Conservation (phyloP, 2,329 filamentous ascomycete genomes). For the Fusarium vanettenii region DNA sequence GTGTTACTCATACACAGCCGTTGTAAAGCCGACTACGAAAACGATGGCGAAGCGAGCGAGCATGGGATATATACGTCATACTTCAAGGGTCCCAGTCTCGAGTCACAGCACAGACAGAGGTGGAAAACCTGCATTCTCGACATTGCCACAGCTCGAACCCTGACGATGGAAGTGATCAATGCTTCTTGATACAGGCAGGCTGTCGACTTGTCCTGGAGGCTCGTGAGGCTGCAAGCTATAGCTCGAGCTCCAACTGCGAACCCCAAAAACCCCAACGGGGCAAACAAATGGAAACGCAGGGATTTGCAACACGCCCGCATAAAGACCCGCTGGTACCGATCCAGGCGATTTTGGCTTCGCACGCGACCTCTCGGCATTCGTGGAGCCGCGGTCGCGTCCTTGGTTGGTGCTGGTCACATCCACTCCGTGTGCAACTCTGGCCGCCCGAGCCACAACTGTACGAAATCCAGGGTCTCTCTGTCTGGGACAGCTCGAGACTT, state of each 20-base stretch:
- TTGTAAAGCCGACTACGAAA: conserved; percentile 29
- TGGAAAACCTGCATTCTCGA: background rate
- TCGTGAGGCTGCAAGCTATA: conserved; percentile 16
- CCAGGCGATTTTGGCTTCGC: conserved; percentile 42
- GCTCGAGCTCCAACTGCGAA: conserved; percentile 18
- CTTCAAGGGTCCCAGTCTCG: conserved; percentile 14
- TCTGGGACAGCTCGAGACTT: background rate
- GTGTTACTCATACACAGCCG: conserved; percentile 14
- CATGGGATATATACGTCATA: conserved; percentile 25
- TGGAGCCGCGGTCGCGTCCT: conserved; percentile 14
- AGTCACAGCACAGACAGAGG: conserved; percentile 18
- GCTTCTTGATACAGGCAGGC: conserved; percentile 20
- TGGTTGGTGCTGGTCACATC: conserved; percentile 8
- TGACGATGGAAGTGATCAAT: conserved; percentile 6
- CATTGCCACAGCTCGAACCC: background rate
- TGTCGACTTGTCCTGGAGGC: background rate
- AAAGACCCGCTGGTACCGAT: conserved; percentile 41
- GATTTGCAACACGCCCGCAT: conserved; percentile 37
- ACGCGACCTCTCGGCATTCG: conserved; percentile 44
- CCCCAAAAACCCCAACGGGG: conserved; percentile 32
- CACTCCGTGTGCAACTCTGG: conserved; percentile 3
- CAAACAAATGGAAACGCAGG: conserved; percentile 41
- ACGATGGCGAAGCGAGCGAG: conserved; percentile 8
- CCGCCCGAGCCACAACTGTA: conserved; percentile 2
- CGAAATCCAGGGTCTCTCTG: background rate